Conservation (phyloP, 192 early-diverging fungal genomes). For the Chytriomyces sp. region DNA sequence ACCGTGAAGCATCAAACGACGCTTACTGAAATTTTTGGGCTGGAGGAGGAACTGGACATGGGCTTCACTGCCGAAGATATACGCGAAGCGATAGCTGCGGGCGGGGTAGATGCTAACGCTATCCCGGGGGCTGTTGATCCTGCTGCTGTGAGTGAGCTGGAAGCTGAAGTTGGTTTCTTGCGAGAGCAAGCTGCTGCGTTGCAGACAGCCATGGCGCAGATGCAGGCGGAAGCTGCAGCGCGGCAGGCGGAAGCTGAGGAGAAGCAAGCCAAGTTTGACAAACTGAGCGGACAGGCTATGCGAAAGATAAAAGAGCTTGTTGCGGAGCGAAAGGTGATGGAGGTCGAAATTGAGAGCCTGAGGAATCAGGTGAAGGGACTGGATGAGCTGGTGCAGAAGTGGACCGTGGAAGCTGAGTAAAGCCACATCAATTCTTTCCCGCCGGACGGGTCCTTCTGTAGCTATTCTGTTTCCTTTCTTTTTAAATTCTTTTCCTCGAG, state of each 20-base stretch:
- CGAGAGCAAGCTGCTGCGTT: neutral
- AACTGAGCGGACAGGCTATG: constrained; percentile 41
- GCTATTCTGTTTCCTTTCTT: neutral
- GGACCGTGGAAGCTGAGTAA: constrained; percentile 9
- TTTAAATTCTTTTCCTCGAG: neutral
- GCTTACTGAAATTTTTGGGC: constrained; percentile 29
- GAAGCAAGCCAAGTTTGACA: constrained; percentile 43
- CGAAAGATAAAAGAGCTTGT: constrained; percentile 56
- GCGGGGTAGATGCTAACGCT: neutral
- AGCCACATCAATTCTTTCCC: constrained; percentile 15
- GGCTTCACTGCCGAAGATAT: neutral
- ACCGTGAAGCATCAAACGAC: constrained; percentile 13
- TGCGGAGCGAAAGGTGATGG: constrained; percentile 43
- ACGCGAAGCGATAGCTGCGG: neutral
- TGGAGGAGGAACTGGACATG: neutral
- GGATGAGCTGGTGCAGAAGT: constrained; percentile 14
- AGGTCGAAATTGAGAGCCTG: constrained; percentile 39
- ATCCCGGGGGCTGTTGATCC: neutral
- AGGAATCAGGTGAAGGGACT: constrained; percentile 34
- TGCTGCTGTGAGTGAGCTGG: constrained; percentile 1
- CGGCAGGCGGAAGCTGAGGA: constrained; percentile 21
- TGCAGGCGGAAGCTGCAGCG: constrained; percentile 28
- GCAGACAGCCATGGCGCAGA: constrained; percentile 2
- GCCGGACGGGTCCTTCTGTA: no score
- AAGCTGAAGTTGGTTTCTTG: constrained; percentile 29